phyloP scores from a whole-genome alignment of 345 rosid genomes.

The Chamaenerion angustifolium region DNA sequence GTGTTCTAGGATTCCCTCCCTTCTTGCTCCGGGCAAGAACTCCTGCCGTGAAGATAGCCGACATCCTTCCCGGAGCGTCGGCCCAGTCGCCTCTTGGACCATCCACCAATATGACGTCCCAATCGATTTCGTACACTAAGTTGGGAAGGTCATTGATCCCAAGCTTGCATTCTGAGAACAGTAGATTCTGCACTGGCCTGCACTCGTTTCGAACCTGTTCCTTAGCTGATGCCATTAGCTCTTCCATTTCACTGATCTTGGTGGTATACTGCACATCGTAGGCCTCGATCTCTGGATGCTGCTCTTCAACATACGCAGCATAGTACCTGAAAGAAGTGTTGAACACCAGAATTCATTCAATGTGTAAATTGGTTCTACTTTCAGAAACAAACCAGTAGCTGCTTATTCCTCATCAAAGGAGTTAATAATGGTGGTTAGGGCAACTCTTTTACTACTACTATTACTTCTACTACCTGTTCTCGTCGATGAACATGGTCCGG shows the following conservation, averaged over 20 bases:
- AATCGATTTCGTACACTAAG: conserved; percentile 81
- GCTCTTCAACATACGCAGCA: conserved; percentile 78
- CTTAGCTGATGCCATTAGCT: conserved; percentile 41
- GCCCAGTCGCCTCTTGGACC: conserved; percentile 85
- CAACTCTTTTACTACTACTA: no score
- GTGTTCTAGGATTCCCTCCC: conserved; percentile 60
- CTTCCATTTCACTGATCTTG: conserved; percentile 41
- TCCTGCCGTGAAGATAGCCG: conserved; percentile 80
- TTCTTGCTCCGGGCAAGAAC: conserved; percentile 85
- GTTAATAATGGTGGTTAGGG: no score
- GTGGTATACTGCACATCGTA: conserved; percentile 95
- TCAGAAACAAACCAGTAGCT: no score
- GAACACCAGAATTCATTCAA: no score
- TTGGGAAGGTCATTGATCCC: conserved; percentile 88
- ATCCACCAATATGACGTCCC: conserved; percentile 93
- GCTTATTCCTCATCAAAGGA: no score
- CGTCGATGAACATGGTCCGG: conserved; percentile 76
- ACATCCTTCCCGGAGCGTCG: conserved; percentile 70
- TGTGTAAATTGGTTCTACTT: no score
- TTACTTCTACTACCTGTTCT: no score
- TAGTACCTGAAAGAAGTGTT: conserved; percentile 22
- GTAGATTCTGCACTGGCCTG: conserved; percentile 76
- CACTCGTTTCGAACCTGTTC: conserved; percentile 60
- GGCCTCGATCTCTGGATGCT: conserved; percentile 82
- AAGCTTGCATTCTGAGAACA: conserved; percentile 76